Conservation (phyloP, 768 basidiomycete genomes). For the Auricularia sp. region DNA sequence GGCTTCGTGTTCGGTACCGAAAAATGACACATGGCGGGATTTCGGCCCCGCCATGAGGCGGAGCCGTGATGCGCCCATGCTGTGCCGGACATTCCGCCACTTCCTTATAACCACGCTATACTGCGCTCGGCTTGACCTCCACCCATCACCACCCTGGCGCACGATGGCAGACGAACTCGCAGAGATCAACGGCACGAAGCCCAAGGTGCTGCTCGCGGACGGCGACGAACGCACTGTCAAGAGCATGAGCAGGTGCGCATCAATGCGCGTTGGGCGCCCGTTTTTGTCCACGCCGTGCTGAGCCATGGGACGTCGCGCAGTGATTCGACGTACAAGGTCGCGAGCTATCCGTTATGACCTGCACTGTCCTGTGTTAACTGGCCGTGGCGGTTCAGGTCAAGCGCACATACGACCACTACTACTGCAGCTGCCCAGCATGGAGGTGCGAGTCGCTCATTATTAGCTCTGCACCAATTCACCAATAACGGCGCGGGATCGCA, state of each 20-base stretch:
- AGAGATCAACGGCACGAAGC: conserved; percentile 42
- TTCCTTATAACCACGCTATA: not conserved
- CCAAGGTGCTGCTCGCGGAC: conserved; percentile 34
- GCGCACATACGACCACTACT: conserved; percentile 35
- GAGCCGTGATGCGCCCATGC: too few species aligned
- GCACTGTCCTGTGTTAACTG: too few species aligned
- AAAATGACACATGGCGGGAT: too few species aligned
- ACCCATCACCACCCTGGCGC: not conserved
- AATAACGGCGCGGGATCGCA: not conserved
- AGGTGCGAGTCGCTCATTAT: not conserved
- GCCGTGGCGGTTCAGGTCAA: conserved; percentile 13
- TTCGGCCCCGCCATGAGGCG: too few species aligned
- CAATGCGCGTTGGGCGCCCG: not conserved
- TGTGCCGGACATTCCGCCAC: too few species aligned
- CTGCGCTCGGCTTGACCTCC: not conserved
- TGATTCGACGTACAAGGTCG: conserved; percentile 18
- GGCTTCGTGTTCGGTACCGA: too few species aligned
- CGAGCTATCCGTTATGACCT: too few species aligned
- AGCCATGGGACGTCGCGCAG: conserved; percentile 6
- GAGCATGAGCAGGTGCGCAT: conserved; percentile 22
- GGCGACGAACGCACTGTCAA: conserved; percentile 39
- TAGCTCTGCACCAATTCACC: too few species aligned
- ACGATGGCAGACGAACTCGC: conserved; percentile 31
- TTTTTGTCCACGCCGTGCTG: not conserved
- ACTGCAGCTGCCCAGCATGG: conserved; percentile 20